These are phyloP conservation scores for Ceratobasidium sp. DNA, from an alignment of 1,284 basidiomycete species.

Conservation along the genomic window DNA sequence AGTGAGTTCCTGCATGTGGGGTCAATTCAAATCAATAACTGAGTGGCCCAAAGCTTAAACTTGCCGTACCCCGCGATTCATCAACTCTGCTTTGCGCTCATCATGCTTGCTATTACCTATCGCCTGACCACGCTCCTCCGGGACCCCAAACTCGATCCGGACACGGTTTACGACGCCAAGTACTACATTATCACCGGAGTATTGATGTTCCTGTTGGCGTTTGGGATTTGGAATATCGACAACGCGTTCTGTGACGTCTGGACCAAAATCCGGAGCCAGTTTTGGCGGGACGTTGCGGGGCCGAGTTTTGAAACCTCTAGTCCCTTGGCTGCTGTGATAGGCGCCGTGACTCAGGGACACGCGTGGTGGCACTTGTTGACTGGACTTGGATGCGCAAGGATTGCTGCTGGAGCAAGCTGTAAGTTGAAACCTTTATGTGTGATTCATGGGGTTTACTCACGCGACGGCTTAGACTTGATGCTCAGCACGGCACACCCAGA, in stretches of 20 bases:
- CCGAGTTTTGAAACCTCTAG: conserved; percentile 15
- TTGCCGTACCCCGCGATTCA: conserved; percentile 60
- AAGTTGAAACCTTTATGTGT: conserved; percentile 39
- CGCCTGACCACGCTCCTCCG: conserved; percentile 44
- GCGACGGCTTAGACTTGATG: background rate
- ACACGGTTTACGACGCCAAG: background rate
- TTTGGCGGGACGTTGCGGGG: conserved; percentile 7
- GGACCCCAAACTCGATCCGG: conserved; percentile 34
- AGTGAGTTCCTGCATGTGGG: conserved; percentile 46
- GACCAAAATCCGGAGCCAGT: conserved; percentile 34
- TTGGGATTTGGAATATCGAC: conserved; percentile 59
- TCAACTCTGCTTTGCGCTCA: conserved; percentile 56
- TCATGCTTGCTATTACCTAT: conserved; percentile 48
- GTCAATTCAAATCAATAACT: background rate
- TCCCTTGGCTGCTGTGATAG: background rate
- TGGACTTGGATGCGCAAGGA: conserved; percentile 53
- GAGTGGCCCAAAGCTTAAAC: conserved; percentile 47
- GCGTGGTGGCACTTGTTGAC: conserved; percentile 60
- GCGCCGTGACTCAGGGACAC: conserved; percentile 45
- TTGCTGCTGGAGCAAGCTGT: conserved; percentile 52
- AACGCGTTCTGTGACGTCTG: conserved; percentile 55
- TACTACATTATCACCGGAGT: conserved; percentile 46
- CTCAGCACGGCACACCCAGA: background rate
- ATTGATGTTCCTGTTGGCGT: conserved; percentile 51
- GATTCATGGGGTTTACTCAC: background rate